Percentiles rank a stretch among this genome's conserved stretches.
Evolutionary conservation across 805 yeast species (phyloP).

Genomic region (Saccharomycopsis javanensis): DNA sequence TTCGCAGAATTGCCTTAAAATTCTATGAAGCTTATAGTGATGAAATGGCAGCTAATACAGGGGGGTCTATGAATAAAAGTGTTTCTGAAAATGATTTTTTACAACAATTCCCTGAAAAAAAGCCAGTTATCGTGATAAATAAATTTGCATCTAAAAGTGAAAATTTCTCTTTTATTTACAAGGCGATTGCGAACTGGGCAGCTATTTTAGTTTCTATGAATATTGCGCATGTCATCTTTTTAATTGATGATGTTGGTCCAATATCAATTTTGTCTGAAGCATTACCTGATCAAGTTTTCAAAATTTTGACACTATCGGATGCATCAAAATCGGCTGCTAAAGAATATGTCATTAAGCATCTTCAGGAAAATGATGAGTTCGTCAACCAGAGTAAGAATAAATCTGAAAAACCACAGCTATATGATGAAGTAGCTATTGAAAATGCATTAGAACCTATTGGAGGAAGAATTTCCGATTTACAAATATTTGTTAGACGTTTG

Average conservation of each 20-base stretch:
- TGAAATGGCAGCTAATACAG: slow-evolving; percentile 23
- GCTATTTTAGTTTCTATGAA: slow-evolving; percentile 65
- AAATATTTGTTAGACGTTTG: slow-evolving; percentile 79
- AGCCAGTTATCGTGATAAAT: slow-evolving; percentile 80
- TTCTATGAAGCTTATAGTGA: slow-evolving; percentile 28
- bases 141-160: slow-evolving; percentile 53
- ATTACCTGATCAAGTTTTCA: slow-evolving; percentile 81
- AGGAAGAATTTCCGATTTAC: slow-evolving; percentile 90
- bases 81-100: slow-evolving; percentile 71
- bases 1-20: slow-evolving; percentile 51
- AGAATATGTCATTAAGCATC: slow-evolving; percentile 53
- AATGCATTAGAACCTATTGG: slow-evolving; percentile 68
- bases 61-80: slow-evolving; percentile 18
- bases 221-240: slow-evolving; percentile 79
- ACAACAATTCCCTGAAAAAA: slow-evolving; percentile 74
- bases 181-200: slow-evolving; percentile 83
- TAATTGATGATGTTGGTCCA: slow-evolving; percentile 79
- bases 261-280: slow-evolving; percentile 57
- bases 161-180: slow-evolving; percentile 55
- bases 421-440: slow-evolving; percentile 30
- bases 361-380: slow-evolving; percentile 28
- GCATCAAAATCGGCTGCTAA: slow-evolving; percentile 66
- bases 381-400: slow-evolving; percentile 13
- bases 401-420: slow-evolving; percentile 22
- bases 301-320: slow-evolving; percentile 64